A percentile compares a stretch with the other conserved stretches of the same genome.
phyloP scores from a whole-genome alignment of 305 asterid genomes.

The Rubia tinctorum region DNA sequence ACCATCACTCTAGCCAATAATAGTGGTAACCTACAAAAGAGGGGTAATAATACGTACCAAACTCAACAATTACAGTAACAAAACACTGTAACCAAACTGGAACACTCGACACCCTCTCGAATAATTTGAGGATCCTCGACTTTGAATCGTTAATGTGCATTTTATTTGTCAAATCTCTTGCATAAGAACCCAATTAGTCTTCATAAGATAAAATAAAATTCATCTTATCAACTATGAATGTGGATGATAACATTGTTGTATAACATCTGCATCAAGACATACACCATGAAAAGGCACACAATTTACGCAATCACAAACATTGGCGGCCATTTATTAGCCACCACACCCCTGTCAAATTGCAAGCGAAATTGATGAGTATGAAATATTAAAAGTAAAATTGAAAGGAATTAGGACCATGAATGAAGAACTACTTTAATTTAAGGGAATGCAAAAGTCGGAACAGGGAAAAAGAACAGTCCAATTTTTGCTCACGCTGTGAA shows the following conservation, averaged over 20 bases:
- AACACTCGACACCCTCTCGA: too few species aligned
- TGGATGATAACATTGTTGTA: constrained; percentile 19
- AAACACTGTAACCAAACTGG: too few species aligned
- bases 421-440: too few species aligned
- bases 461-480: too few species aligned
- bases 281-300: constrained; percentile 19
- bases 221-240: constrained; percentile 44
- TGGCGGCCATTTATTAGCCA: constrained; percentile 19
- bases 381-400: not conserved
- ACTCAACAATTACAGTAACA: too few species aligned
- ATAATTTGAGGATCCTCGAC: constrained; percentile 13
- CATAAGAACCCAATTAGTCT: constrained; percentile 37
- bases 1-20: too few species aligned
- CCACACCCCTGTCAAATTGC: constrained; percentile 13
- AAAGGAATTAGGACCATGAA: too few species aligned
- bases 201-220: constrained; percentile 32
- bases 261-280: constrained; percentile 20
- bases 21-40: too few species aligned
- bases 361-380: not conserved
- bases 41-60: too few species aligned
- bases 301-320: constrained; percentile 16
- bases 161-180: constrained; percentile 24
- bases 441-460: too few species aligned
- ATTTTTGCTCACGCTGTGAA: too few species aligned
- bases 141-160: constrained; percentile 21